These are phyloP conservation scores for Mitragyna speciosa DNA, from an alignment of 257 asterid genomes.

Conservation along the genomic window DNA sequence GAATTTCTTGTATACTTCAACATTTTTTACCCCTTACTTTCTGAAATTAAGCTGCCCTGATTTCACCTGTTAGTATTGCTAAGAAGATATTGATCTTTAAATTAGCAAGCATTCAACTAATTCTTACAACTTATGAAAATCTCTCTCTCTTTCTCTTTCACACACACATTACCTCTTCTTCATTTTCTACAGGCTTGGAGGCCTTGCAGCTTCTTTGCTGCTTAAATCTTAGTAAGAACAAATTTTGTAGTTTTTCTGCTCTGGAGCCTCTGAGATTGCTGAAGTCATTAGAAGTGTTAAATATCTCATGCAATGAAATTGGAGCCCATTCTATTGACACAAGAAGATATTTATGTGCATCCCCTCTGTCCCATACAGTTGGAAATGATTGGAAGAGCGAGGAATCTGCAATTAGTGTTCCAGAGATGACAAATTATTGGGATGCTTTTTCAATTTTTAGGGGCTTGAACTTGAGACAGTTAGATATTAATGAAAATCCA, in stretches of 20 bases:
- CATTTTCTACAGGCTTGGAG: slow-evolving; percentile 68
- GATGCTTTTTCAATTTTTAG: slow-evolving; percentile 62
- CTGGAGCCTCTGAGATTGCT: slow-evolving; percentile 66
- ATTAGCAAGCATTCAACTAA: neutral
- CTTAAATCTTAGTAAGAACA: slow-evolving; percentile 72
- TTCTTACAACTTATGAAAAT: neutral
- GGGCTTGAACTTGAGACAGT: slow-evolving; percentile 63
- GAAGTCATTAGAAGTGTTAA: slow-evolving; percentile 56
- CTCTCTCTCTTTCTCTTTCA: neutral
- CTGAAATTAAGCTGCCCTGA: neutral
- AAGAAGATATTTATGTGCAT: slow-evolving; percentile 70
- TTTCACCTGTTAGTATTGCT: neutral
- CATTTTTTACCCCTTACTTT: neutral
- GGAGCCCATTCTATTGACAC: slow-evolving; percentile 85
- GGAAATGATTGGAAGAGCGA: slow-evolving; percentile 50
- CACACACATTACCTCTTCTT: slow-evolving; percentile 1
- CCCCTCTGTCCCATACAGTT: slow-evolving; percentile 57
- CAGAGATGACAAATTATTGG: slow-evolving; percentile 44
- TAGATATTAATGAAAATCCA: slow-evolving; percentile 71
- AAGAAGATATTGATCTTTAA: neutral
- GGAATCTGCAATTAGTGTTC: slow-evolving; percentile 27
- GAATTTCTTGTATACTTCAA: neutral
- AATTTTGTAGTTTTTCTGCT: slow-evolving; percentile 64
- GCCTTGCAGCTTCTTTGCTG: slow-evolving; percentile 79
- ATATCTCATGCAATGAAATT: slow-evolving; percentile 74